phyloP scores from a whole-genome alignment of 257 asterid species.

The Solanum neorickii region DNA sequence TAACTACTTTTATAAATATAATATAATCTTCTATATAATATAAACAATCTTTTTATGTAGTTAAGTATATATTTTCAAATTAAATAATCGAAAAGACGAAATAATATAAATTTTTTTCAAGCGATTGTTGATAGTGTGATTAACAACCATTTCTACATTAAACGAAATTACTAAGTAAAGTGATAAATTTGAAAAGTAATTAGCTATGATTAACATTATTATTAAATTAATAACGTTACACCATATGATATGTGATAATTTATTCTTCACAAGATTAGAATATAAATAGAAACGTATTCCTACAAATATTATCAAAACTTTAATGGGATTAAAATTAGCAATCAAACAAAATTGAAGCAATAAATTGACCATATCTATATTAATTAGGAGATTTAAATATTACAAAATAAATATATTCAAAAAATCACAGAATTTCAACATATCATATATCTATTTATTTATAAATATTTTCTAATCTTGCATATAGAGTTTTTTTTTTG shows the following conservation, averaged over 20 bases:
- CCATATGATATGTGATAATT: neutral
- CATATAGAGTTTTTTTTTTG: too few species aligned
- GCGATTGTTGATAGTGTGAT: neutral
- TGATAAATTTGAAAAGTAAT: neutral
- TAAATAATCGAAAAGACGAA: too few species aligned
- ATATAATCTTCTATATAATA: too few species aligned
- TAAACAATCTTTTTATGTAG: too few species aligned
- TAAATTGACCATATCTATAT: neutral
- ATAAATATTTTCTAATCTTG: too few species aligned
- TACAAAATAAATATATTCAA: too few species aligned
- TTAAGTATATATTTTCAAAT: too few species aligned
- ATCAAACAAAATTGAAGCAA: neutral
- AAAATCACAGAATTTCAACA: neutral
- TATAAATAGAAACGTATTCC: neutral
- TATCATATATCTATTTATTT: too few species aligned
- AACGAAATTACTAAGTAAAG: neutral
- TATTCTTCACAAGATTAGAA: neutral
- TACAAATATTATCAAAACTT: neutral
- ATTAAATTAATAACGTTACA: too few species aligned
- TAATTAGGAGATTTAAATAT: neutral
- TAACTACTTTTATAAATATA: too few species aligned
- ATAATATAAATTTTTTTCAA: neutral
- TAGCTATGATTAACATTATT: neutral
- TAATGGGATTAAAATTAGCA: neutral
- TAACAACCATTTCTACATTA: neutral